Evolutionary conservation across 768 basidiomycete species (phyloP), one percentile per base, ranked within the genome.

Genomic region (Phlebiopsis flavidoalba): DNA sequence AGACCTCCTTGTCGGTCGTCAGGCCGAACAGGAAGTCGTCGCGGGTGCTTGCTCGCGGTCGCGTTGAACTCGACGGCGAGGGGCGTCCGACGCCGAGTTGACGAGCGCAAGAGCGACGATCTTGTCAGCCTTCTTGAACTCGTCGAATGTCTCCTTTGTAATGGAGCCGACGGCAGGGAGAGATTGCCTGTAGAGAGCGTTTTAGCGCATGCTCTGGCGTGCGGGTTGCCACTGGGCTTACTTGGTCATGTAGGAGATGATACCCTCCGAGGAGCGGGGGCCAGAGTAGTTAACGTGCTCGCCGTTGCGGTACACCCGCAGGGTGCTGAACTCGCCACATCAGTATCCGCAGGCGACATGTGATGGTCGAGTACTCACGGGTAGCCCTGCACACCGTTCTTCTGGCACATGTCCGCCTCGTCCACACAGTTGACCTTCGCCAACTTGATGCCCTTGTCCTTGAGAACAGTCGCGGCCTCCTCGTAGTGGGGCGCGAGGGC

Each of bases 391-490:
- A 99, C 83, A 46, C 90, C 95, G 60, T 95, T 87, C 53, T 82
- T 69, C 71, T 91, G 87, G 76, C 97, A 99, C 33, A 99, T 83
- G 57, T 96, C 95, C 24, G 89, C 85, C 69, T 98, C 81, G 64
- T 92, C 95, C 49, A 97, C 96, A 74, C 96, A 98, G 79, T 98
- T 94, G 54, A 98, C 95, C 72, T 98, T 96, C 65, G 95, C 95
- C 57, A 99, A 76, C 73, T 89, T 89, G 77, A 99, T 93, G 73
- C 80, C 80, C 72, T 87, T 91, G 64, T 88, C 89, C 78, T 96
- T 97, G 73, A 99, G 86, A 37, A 85, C 78, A 11, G 95, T 96
- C 1, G 97, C 95, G 3, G 97, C 96, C 72, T 91, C 87, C 72
- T 95, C 93, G 66, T 95, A 96, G 64, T 96, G 88, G 57, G 95